Evolutionary conservation across 2,329 filamentous ascomycete species (phyloP).

Genomic region (Curvularia hawaiiensis): DNA sequence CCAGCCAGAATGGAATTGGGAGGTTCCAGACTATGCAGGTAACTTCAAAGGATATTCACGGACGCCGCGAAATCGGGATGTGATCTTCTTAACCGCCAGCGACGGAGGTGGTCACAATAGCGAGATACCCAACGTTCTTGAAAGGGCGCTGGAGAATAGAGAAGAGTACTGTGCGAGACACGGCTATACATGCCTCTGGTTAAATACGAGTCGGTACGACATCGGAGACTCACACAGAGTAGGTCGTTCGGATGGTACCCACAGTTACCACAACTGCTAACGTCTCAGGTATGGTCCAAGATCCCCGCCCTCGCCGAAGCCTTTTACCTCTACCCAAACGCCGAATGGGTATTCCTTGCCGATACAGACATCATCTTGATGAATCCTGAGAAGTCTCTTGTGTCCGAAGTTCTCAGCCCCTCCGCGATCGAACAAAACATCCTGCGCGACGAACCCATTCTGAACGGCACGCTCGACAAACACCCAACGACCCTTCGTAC

Average conservation of each 20-base stretch:
- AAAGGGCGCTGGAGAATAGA: constrained; percentile 42
- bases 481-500: constrained; percentile 36
- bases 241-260: constrained; percentile 6
- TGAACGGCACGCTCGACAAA: constrained; percentile 35
- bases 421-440: constrained; percentile 36
- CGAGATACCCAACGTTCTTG: constrained; percentile 46
- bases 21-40: constrained; percentile 31
- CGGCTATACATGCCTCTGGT: constrained; percentile 48
- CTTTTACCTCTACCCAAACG: constrained; percentile 45
- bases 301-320: constrained; percentile 49
- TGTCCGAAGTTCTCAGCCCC: constrained; percentile 41
- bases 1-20: constrained; percentile 41
- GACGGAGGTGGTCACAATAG: constrained; percentile 51
- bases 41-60: constrained; percentile 38
- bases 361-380: constrained; percentile 51
- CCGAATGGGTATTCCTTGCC: constrained; percentile 51
- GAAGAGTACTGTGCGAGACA: constrained; percentile 45
- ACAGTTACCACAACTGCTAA: not conserved
- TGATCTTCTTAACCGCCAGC: constrained; percentile 49
- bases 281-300: constrained; percentile 46
- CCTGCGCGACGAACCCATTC: constrained; percentile 34
- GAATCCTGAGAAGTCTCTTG: constrained; percentile 43
- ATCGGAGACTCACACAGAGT: constrained; percentile 45
- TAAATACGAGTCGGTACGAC: constrained; percentile 50
- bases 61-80: constrained; percentile 41